These are phyloP conservation scores for Quercus parvula DNA, from an alignment of 306 rosid genomes.

Conservation along the genomic window DNA sequence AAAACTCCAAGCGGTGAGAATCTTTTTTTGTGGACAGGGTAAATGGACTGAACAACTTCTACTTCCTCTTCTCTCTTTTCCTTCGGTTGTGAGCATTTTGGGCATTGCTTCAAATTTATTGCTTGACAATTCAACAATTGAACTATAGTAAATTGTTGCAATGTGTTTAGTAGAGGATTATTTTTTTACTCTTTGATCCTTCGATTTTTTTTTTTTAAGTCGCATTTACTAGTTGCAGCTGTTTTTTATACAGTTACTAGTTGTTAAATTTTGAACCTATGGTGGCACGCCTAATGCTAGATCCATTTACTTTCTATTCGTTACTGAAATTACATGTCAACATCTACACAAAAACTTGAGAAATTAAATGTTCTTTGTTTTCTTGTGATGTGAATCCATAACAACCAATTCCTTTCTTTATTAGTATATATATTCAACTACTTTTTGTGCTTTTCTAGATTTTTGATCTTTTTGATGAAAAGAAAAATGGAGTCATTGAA, in stretches of 20 bases:
- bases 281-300: background rate
- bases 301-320: too few species aligned
- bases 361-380: background rate
- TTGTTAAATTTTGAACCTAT: background rate
- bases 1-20: constrained; percentile 46
- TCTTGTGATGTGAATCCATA: background rate
- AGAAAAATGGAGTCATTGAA: constrained; percentile 74
- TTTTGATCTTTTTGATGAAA: constrained; percentile 77
- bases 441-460: constrained; percentile 39
- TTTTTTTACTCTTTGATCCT: background rate
- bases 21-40: constrained; percentile 71
- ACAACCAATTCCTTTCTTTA: background rate
- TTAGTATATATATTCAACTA: background rate
- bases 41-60: constrained; percentile 4
- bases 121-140: background rate
- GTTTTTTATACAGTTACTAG: background rate
- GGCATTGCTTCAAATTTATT: constrained; percentile 5
- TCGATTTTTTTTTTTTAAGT: background rate
- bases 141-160: background rate
- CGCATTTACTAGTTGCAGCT: background rate
- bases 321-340: background rate
- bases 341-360: background rate
- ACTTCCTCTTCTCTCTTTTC: background rate
- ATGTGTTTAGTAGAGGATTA: background rate
- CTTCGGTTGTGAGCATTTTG: background rate